phyloP scores from a whole-genome alignment of 2,329 filamentous ascomycete species.

The Colletotrichum lini region DNA sequence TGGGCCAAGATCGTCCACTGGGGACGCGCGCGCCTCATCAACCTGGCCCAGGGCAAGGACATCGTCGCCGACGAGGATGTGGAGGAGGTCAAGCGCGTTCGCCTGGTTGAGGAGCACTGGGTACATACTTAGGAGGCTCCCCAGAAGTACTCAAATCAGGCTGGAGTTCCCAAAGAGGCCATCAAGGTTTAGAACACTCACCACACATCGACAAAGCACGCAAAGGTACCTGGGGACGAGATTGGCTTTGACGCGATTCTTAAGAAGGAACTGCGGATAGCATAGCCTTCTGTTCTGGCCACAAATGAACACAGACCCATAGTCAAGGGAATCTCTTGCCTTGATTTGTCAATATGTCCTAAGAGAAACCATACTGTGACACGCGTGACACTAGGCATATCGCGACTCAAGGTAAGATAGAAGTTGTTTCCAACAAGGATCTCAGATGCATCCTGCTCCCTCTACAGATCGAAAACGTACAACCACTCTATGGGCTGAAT shows the following conservation, averaged over 20 bases:
- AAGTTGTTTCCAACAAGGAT: not conserved
- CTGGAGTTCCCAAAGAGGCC: not conserved
- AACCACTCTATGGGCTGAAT: not conserved
- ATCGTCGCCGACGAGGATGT: not conserved
- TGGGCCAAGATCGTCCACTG: slow-evolving; percentile 27
- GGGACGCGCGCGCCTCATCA: slow-evolving; percentile 26
- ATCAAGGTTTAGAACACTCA: not conserved
- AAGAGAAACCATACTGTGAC: too few relatives aligned
- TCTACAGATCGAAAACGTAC: too few relatives aligned
- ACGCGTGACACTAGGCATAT: not conserved
- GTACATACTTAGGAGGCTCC: not conserved
- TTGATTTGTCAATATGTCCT: too few relatives aligned
- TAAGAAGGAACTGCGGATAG: not conserved
- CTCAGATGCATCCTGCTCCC: too few relatives aligned
- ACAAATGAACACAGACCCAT: too few relatives aligned
- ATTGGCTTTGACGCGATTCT: not conserved
- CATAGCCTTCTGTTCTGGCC: not conserved
- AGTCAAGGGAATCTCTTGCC: not conserved
- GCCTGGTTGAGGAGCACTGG: slow-evolving; percentile 21
- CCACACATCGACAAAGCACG: not conserved
- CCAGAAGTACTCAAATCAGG: not conserved
- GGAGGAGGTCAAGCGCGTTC: slow-evolving; percentile 18
- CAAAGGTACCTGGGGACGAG: not conserved
- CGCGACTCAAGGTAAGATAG: not conserved
- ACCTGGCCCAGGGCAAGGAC: not conserved